Evolutionary conservation across 306 rosid genomes (phyloP).

Genomic region (Sindora glabra): DNA sequence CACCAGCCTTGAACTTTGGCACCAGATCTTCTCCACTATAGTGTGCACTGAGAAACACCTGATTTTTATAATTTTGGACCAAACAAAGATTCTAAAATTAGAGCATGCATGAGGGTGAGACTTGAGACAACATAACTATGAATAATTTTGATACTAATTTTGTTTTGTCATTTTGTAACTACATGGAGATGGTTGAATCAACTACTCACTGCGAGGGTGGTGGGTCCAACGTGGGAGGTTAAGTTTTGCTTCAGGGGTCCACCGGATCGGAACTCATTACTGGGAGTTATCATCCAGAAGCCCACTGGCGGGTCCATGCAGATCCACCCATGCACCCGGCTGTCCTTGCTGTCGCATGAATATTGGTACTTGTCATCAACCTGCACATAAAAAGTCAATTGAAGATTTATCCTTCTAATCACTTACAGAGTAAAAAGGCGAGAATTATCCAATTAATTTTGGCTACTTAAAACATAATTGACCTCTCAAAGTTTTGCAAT

Average conservation of each 20-base stretch:
- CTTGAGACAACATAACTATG: no score
- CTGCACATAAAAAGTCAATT: constrained; percentile 5
- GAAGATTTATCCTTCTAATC: neutral
- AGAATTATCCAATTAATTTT: no score
- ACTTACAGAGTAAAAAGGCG: neutral
- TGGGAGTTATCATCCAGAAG: constrained; percentile 70
- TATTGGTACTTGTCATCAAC: constrained; percentile 96
- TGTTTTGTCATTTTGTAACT: neutral
- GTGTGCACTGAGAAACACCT: constrained; percentile 87
- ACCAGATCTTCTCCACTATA: constrained; percentile 78
- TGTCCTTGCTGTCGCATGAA: constrained; percentile 71
- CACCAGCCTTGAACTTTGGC: constrained; percentile 44
- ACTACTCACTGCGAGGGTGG: constrained; percentile 59
- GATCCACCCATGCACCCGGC: constrained; percentile 82
- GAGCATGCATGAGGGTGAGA: no score
- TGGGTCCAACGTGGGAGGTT: constrained; percentile 84
- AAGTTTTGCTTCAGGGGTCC: constrained; percentile 83
- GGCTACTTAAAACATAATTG: no score
- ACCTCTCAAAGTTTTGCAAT: neutral
- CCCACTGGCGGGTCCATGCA: constrained; percentile 51
- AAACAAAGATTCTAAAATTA: neutral
- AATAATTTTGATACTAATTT: no score
- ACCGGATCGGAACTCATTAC: constrained; percentile 72
- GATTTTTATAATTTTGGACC: constrained; percentile 6
- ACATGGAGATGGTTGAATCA: no score